Base-by-base conservation (phyloP, 495 filamentous ascomycete genomes). In the Elasticomyces elasticus region DNA sequence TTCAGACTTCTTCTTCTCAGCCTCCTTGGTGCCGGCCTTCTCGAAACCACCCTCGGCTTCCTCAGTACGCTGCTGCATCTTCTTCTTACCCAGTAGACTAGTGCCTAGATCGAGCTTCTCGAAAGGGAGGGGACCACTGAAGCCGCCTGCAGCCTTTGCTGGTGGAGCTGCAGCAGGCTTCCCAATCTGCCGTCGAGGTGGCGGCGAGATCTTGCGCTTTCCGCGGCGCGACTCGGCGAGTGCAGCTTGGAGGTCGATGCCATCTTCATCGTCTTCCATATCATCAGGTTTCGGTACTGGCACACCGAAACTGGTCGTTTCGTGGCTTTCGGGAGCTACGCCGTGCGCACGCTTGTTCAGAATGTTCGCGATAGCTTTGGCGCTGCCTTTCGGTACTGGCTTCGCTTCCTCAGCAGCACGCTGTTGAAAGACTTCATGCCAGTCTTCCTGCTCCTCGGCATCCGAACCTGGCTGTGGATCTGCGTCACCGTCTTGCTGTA, bases 41-140 rank as follows among this genome's bases (percentile, higher is more conserved):
- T 81, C 71, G 66, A 91, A 94, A 0, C 89, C 87, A 9, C 87
- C 87, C 20, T 78, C 78, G 47, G 75, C 60, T 5, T 82, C 81
- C 15, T 79, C 72, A 17, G 76, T 73, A 4, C 56, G 60, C 54
- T 58, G 44, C 43, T 51, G 56, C 43, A 37, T 69, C 42, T 69
- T 74, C 62, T 76, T 82, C 60, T 69, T 74, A 20, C 69, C 69
- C 48, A 80, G 75, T 15, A 83, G 72, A 19, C 73, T 76, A 65
- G 77, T 72, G 53, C 75, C 76, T 58, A 91, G 78, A 62, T 87
- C 78, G 1, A 98, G 72, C 42, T 84, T 86, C 65, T 95, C 87
- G 61, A 97, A 97, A 0, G 91, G 91, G 15, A 97, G 70, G 1
- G 90, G 87, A 0, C 91, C 91, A 62, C 78, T 77, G 64, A 94